Evolutionary conservation across 2,329 filamentous ascomycete species (phyloP).

Genomic region (Sclerotinia spermophila): DNA sequence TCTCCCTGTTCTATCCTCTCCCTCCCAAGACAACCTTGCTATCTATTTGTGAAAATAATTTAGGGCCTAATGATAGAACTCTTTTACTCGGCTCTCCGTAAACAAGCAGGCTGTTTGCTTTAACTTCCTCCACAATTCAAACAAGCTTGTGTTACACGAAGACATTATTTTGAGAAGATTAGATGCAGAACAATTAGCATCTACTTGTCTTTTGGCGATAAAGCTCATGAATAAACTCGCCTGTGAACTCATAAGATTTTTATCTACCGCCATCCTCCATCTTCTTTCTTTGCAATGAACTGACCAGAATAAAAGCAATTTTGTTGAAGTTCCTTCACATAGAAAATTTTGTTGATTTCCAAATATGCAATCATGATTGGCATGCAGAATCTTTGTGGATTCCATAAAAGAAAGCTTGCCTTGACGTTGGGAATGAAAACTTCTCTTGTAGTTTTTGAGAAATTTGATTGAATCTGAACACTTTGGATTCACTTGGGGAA

Average conservation of each 20-base stretch:
- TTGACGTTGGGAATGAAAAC: no score
- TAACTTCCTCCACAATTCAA: neutral
- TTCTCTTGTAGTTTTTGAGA: no score
- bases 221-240: accelerated
- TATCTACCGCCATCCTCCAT: neutral
- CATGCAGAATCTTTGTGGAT: no score
- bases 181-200: neutral
- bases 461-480: no score
- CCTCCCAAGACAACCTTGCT: neutral
- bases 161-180: neutral
- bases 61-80: neutral
- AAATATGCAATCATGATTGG: neutral
- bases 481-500: no score
- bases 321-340: neutral
- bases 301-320: neutral
- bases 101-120: neutral
- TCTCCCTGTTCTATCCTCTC: neutral
- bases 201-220: neutral
- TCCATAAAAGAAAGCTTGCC: neutral
- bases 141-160: neutral
- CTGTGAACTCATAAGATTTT: neutral
- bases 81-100: neutral
- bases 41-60: neutral
- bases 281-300: neutral
- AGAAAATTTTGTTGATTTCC: neutral